Conservation (phyloP, 257 asterid species). For the Datura wrightii region DNA sequence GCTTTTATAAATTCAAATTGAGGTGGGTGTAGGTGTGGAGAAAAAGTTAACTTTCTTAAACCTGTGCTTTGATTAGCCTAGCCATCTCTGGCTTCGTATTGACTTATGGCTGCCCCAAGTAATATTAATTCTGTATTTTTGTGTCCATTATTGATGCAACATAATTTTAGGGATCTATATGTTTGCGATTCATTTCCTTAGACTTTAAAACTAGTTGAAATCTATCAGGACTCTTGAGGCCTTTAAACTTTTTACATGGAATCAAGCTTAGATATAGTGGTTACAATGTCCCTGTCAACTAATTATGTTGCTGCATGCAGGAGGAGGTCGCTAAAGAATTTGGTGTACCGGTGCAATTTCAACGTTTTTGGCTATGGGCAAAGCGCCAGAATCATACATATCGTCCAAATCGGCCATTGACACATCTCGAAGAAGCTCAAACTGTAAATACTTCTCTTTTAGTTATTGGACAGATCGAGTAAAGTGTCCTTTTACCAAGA, state of each 20-base stretch:
- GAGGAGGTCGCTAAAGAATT: constrained; percentile 90
- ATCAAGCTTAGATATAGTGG: neutral
- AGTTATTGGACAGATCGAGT: neutral
- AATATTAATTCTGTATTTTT: neutral
- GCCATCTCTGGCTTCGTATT: neutral
- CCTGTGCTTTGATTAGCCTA: constrained; percentile 11
- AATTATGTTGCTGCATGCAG: constrained; percentile 47
- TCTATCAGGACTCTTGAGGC: neutral
- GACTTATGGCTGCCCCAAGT: neutral
- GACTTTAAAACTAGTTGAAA: neutral
- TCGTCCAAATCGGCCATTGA: constrained; percentile 91
- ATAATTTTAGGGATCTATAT: constrained; percentile 13
- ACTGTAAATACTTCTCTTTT: constrained; percentile 48
- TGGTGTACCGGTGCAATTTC: constrained; percentile 87
- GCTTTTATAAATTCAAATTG: neutral
- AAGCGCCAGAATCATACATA: constrained; percentile 94
- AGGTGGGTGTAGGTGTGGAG: neutral
- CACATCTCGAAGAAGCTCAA: constrained; percentile 82
- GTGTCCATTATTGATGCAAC: constrained; percentile 24
- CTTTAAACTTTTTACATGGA: neutral
- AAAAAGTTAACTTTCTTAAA: neutral
- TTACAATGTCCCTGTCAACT: neutral
- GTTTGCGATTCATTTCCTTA: neutral
- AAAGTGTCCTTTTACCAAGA: neutral
- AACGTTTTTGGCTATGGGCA: constrained; percentile 98